Evolutionary conservation across 495 filamentous ascomycete genomes (phyloP), one percentile per base, ranked within the genome.

Genomic region (Lasiosphaeria ovina): DNA sequence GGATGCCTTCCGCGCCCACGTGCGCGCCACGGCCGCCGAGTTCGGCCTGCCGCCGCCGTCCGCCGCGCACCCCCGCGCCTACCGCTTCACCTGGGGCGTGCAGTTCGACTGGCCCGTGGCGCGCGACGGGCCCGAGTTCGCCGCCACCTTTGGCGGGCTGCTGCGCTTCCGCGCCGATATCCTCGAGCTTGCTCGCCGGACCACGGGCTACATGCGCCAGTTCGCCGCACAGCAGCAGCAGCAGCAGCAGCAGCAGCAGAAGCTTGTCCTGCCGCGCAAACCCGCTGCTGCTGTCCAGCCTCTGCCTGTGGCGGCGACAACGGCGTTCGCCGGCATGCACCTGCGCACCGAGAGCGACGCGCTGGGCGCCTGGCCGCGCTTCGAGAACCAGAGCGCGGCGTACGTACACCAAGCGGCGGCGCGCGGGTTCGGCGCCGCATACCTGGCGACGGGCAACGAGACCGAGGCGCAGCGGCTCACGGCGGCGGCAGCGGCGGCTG

Each of bases 21-120:
- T 77, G 11, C 16, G 62, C 16, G 35, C 61, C 60, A 55, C 62
- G 3, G 56, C 67, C 49, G 60, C 59, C 44, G 53, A 74, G 54
- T 57, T 73, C 61, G 62, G 62, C 47, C 60, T 64, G 3, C 59
- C 58, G 4, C 59, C 65, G 9, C 68, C 73, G 3, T 71, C 68
- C 50, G 40, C 51, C 31, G 58, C 64, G 10, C 68, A 69, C 49
- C 75, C 75, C 8, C 69, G 72, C 10, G 58, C 72, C 12, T 61
- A 76, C 11, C 70, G 74, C 3, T 68, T 81, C 35, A 71, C 63
- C 51, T 81, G 79, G 78, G 77, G 77, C 6, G 76, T 74, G 36
- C 70, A 77, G 24, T 79, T 68, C 62, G 77, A 84, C 58, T 77
- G 72, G 71, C 75, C 73, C 5, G 64, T 74, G 4, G 70, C 64